Evolutionary conservation across 2,329 filamentous ascomycete species (phyloP).

Genomic region (Ascochyta fabae): DNA sequence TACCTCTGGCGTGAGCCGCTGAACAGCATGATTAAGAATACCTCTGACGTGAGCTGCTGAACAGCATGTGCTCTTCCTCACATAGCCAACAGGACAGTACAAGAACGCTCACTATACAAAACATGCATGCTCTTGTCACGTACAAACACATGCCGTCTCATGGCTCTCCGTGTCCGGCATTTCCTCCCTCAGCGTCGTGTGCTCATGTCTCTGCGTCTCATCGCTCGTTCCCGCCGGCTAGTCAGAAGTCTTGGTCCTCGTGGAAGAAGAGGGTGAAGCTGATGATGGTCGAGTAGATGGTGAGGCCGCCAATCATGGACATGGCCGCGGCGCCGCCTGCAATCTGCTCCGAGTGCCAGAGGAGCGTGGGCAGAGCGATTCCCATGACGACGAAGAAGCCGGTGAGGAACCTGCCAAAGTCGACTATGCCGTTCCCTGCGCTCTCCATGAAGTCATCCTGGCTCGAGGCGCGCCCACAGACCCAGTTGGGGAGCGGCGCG

Average conservation of each 20-base stretch:
- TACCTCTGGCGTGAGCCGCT: conserved; percentile 2
- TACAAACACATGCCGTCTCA: neutral
- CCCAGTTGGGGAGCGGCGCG: conserved; percentile 95
- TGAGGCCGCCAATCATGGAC: conserved; percentile 87
- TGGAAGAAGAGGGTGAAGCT: conserved; percentile 98
- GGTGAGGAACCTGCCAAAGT: conserved; percentile 92
- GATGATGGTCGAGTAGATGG: conserved; percentile 98
- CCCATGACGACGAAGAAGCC: conserved; percentile 98
- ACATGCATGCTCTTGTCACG: conserved; percentile 8
- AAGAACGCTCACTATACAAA: conserved; percentile 34
- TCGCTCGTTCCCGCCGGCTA: conserved; percentile 36
- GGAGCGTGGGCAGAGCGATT: conserved; percentile 84
- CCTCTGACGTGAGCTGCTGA: neutral
- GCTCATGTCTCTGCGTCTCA: conserved; percentile 7
- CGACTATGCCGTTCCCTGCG: conserved; percentile 81
- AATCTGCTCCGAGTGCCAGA: conserved; percentile 88
- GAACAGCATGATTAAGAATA: conserved; percentile 3
- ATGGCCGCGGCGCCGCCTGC: conserved; percentile 86
- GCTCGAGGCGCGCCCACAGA: conserved; percentile 85
- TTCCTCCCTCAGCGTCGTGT: neutral
- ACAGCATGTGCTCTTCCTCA: neutral
- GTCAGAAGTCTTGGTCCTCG: conserved; percentile 92
- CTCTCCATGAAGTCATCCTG: conserved; percentile 95
- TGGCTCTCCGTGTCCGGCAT: neutral
- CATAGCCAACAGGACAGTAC: conserved; percentile 27